phyloP scores from a whole-genome alignment of 768 basidiomycete species.

The Russula earlei region DNA sequence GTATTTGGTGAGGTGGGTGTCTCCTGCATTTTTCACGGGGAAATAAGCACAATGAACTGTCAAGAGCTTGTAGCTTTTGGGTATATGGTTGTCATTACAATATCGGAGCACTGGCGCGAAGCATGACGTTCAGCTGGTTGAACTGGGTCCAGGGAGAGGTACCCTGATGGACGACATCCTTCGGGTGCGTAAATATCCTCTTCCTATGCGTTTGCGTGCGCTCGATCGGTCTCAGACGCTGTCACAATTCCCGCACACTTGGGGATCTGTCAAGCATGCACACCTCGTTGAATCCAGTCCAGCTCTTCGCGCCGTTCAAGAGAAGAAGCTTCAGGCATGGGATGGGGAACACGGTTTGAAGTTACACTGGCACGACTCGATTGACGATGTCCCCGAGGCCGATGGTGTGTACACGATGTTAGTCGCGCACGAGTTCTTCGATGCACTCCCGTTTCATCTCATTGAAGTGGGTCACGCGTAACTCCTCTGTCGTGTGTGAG shows the following conservation, averaged over 20 bases:
- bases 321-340: constrained; percentile 35
- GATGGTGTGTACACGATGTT: constrained; percentile 59
- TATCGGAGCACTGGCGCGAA: constrained; percentile 50
- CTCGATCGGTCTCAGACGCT: constrained; percentile 35
- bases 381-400: constrained; percentile 54
- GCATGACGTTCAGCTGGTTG: constrained; percentile 58
- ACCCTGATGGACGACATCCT: constrained; percentile 87
- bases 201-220: neutral
- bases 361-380: constrained; percentile 62
- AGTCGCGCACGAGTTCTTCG: constrained; percentile 75
- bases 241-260: constrained; percentile 35
- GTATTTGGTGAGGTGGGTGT: constrained; percentile 86
- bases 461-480: constrained; percentile 59
- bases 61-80: constrained; percentile 55
- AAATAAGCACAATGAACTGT: constrained; percentile 33
- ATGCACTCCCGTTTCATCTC: constrained; percentile 44
- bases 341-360: constrained; percentile 27
- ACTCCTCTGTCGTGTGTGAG: neutral
- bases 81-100: constrained; percentile 74
- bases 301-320: constrained; percentile 56
- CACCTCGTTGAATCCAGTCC: constrained; percentile 25
- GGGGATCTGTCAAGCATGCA: constrained; percentile 27
- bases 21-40: neutral
- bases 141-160: constrained; percentile 90
- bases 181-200: constrained; percentile 42